Conservation (phyloP, 768 basidiomycete species). For the Suillus plorans region DNA sequence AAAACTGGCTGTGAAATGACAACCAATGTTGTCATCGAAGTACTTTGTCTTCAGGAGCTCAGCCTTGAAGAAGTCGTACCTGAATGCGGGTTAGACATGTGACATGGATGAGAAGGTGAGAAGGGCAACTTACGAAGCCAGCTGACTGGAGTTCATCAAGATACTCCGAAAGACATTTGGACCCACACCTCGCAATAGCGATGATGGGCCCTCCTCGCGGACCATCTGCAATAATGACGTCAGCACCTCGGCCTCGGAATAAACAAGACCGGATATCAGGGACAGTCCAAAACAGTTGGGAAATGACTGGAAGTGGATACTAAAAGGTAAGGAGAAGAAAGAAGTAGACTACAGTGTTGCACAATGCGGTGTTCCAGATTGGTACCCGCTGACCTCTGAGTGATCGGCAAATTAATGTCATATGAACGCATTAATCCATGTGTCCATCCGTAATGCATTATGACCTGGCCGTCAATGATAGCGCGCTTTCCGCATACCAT, state of each 20-base stretch:
- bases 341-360: not conserved
- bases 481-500: not conserved
- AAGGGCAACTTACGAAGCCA: slow-evolving; percentile 67
- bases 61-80: slow-evolving; percentile 91
- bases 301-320: not conserved
- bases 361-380: not conserved
- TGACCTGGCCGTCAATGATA: not conserved
- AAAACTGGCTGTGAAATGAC: slow-evolving; percentile 85
- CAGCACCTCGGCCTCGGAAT: not conserved
- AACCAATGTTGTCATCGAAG: slow-evolving; percentile 79
- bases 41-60: slow-evolving; percentile 70
- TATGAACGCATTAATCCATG: not conserved
- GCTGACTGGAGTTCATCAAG: slow-evolving; percentile 90
- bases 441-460: not conserved
- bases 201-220: slow-evolving; percentile 78
- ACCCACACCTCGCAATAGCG: slow-evolving; percentile 71
- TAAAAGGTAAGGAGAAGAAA: not conserved
- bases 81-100: slow-evolving; percentile 22
- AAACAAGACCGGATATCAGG: slow-evolving; percentile 5
- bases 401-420: not conserved
- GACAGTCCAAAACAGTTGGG: slow-evolving; percentile 8
- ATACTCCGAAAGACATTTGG: slow-evolving; percentile 87
- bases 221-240: slow-evolving; percentile 59
- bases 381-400: not conserved
- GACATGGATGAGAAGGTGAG: not conserved